Evolutionary conservation across 2,329 filamentous ascomycete species (phyloP), one percentile per base, ranked within the genome.

Genomic region (Berkeleyomyces rouxiae): DNA sequence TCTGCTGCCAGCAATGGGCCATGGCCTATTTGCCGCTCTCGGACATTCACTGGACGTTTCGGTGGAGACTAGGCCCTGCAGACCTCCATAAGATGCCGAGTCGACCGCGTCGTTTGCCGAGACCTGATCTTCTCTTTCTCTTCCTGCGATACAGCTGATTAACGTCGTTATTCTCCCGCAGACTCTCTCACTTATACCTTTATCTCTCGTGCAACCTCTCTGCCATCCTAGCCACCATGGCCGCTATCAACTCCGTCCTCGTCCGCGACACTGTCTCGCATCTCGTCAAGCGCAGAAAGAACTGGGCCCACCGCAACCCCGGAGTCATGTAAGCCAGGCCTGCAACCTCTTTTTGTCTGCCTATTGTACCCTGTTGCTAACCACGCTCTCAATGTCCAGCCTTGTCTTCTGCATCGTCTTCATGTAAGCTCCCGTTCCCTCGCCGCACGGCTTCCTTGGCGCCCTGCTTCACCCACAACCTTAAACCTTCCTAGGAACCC

Each of bases 381-480:
- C 58, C 47, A 13, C 1, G 39, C 16, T 47, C 13, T 62, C 36
- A 37, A 7, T 46, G 6, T 47, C 31, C 37, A 65, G 63, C 31
- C 71, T 75, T 61, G 75, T 77, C 67, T 75, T 77, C 68, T 72
- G 70, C 69, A 76, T 77, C 61, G 70, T 76, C 66, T 72, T 71
- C 64, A 61, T 75, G 63, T 65, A 65, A 62, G 63, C 49, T 55
- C 16, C 16, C 13, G n/a, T 13, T 43, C 23, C 33, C 39, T 36
- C 16, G 31, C 37, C 39, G 39, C 58, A 60, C 39, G 43, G 37
- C 46, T 53, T 43, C 47, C 16, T 33, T 57, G 9, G 33, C 33
- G 37, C 60, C 60, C 39, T 62, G 11, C 31, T 58, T 37, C n/a
- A 55, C 40, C n/a, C 40, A 51, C 47, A 51, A 51, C 11, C 4